phyloP scores from a whole-genome alignment of 2,329 filamentous ascomycete genomes.

The Neonectria hederae region DNA sequence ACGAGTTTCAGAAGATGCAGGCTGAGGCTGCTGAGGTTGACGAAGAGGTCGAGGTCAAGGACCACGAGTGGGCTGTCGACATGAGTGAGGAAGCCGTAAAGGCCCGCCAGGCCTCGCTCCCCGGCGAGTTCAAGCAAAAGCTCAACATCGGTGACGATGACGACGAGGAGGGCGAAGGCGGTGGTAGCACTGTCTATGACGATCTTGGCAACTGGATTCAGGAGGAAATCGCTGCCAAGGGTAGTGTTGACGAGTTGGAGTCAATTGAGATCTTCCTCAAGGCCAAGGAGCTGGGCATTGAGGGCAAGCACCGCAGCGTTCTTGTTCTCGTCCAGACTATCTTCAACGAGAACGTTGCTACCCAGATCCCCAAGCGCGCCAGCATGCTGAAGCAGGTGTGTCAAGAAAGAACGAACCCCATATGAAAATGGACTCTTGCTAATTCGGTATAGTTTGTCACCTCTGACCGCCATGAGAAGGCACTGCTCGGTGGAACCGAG shows the following conservation, averaged over 20 bases:
- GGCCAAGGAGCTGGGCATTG: slow-evolving; percentile 94
- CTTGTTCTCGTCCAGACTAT: slow-evolving; percentile 92
- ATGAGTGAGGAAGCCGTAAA: slow-evolving; percentile 95
- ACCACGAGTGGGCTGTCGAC: slow-evolving; percentile 95
- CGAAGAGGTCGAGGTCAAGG: slow-evolving; percentile 72
- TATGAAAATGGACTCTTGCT: slow-evolving; percentile 33
- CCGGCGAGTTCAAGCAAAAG: slow-evolving; percentile 93
- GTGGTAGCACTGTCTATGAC: slow-evolving; percentile 82
- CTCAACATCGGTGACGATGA: slow-evolving; percentile 84
- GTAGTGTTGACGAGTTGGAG: slow-evolving; percentile 80
- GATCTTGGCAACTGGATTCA: slow-evolving; percentile 94
- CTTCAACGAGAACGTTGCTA: slow-evolving; percentile 88
- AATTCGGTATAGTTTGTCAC: slow-evolving; percentile 71
- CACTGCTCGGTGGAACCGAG: slow-evolving; percentile 93
- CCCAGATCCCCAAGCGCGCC: slow-evolving; percentile 86
- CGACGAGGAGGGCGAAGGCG: slow-evolving; percentile 82
- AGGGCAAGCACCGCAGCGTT: slow-evolving; percentile 91
- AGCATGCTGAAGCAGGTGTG: slow-evolving; percentile 87
- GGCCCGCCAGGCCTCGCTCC: slow-evolving; percentile 90
- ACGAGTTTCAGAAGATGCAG: slow-evolving; percentile 89
- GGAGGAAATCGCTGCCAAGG: slow-evolving; percentile 74
- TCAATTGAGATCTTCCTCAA: slow-evolving; percentile 95
- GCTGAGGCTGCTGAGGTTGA: slow-evolving; percentile 61
- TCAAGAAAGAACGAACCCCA: slow-evolving; percentile 17
- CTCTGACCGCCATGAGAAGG: slow-evolving; percentile 94